phyloP scores from a whole-genome alignment of 1,284 basidiomycete species.

The Ganoderma sinense region DNA sequence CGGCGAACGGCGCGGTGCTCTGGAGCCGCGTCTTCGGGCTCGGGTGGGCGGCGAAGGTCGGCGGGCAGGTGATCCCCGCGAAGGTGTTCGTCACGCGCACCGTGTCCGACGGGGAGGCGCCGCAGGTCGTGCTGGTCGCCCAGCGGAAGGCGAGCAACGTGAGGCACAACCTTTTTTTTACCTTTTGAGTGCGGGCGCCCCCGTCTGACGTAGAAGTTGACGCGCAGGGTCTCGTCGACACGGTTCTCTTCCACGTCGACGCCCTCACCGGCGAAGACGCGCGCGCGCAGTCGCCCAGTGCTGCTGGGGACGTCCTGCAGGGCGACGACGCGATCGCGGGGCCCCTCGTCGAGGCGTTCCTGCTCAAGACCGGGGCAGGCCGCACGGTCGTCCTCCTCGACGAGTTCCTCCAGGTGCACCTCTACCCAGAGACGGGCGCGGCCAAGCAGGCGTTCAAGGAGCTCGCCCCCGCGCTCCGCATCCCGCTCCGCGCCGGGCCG shows the following conservation, averaged over 20 bases:
- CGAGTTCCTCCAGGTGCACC: conserved; percentile 69
- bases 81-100: conserved; percentile 64
- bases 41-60: conserved; percentile 66
- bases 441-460: conserved; percentile 51
- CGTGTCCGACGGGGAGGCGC: conserved; percentile 54
- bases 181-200: no score
- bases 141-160: conserved; percentile 70
- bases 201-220: not conserved
- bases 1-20: conserved; percentile 75
- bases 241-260: conserved; percentile 82
- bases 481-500: conserved; percentile 60
- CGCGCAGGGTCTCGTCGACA: conserved; percentile 63
- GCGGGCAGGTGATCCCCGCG: conserved; percentile 59
- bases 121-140: conserved; percentile 70
- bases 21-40: conserved; percentile 80
- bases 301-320: conserved; percentile 49
- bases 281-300: conserved; percentile 33
- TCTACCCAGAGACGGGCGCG: conserved; percentile 67
- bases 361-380: conserved; percentile 50
- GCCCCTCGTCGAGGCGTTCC: conserved; percentile 63
- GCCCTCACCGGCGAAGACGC: conserved; percentile 78
- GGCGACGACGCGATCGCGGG: conserved; percentile 68
- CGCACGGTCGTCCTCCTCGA: conserved; percentile 71
- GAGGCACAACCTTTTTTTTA: conserved; percentile 31
- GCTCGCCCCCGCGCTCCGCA: conserved; percentile 53